Evolutionary conservation across 176 grass and related monocot species (phyloP).

Genomic region (Triticum aestivum): IWGSC_CS_RefSeq_v2.1 NC_057802.1:460028798-460029297

Average conservation of each 20-base stretch:
- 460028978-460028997: not conserved
- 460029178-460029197: not conserved
- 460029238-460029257: not conserved
- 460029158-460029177: no score
- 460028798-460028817: not conserved
- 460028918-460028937: not conserved
- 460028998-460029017: not conserved
- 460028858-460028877: not conserved
- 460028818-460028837: not conserved
- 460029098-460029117: no score
- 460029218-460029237: not conserved
- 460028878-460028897: not conserved
- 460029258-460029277: not conserved
- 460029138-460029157: no score
- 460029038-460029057: no score
- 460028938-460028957: not conserved
- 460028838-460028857: not conserved
- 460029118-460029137: no score
- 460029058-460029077: no score
- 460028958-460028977: not conserved
- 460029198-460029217: not conserved
- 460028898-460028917: not conserved
- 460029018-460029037: not conserved
- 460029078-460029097: no score
- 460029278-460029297: not conserved